Evolutionary conservation across 106 monocot species (phyloP).

Genomic region (Gastrodia elata): DNA sequence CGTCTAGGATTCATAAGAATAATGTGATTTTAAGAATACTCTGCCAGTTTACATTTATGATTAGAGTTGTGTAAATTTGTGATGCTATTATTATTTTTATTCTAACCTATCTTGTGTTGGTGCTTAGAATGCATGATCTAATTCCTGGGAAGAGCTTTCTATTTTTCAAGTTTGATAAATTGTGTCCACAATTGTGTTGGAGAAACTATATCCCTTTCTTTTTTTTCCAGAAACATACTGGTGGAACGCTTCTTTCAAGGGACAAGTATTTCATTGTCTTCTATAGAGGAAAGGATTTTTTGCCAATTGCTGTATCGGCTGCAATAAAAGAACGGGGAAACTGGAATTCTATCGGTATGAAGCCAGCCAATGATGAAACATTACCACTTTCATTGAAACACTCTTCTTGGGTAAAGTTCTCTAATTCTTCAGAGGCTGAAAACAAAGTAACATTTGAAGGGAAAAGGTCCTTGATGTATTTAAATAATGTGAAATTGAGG

Average conservation of each 20-base stretch:
- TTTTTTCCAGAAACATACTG: slow-evolving; percentile 66
- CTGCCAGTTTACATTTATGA: no score
- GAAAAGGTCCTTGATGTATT: slow-evolving; percentile 2
- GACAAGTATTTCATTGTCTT: slow-evolving; percentile 77
- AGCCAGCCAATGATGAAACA: slow-evolving; percentile 8
- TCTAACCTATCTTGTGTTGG: not conserved
- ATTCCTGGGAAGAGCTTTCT: not conserved
- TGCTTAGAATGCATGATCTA: not conserved
- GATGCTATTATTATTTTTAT: not conserved
- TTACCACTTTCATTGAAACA: not conserved
- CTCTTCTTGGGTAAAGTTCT: not conserved
- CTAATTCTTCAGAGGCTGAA: slow-evolving; percentile 6
- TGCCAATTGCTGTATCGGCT: slow-evolving; percentile 67
- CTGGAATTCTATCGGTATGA: slow-evolving; percentile 22
- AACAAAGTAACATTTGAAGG: slow-evolving; percentile 6
- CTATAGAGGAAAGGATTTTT: slow-evolving; percentile 97
- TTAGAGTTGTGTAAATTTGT: not conserved
- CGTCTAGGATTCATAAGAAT: no score
- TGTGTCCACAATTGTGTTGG: not conserved
- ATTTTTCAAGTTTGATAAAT: not conserved
- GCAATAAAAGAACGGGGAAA: slow-evolving; percentile 88
- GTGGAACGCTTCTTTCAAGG: slow-evolving; percentile 87
- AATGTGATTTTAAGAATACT: no score
- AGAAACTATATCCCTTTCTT: not conserved
- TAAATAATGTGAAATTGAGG: slow-evolving; percentile 15